Evolutionary conservation across 2,329 filamentous ascomycete species (phyloP).

Genomic region (Fusarium bactridioides): DNA sequence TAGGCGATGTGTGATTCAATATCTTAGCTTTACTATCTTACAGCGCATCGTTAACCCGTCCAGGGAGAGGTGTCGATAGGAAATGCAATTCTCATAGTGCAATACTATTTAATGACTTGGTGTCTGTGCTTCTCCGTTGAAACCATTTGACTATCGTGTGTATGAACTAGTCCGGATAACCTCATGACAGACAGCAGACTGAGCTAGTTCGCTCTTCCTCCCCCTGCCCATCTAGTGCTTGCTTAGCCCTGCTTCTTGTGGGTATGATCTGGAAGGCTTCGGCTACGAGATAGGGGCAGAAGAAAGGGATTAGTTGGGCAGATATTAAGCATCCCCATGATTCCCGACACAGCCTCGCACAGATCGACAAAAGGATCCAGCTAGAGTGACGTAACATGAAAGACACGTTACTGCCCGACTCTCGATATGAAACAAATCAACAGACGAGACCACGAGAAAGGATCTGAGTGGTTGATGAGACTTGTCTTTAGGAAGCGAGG

Average conservation of each 20-base stretch:
- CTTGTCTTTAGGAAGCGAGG: neutral
- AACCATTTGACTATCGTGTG: neutral
- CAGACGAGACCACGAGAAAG: neutral
- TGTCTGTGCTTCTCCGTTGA: neutral
- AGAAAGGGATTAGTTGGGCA: neutral
- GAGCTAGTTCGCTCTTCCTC: neutral
- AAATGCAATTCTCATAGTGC: neutral
- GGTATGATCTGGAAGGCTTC: neutral
- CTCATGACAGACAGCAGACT: neutral
- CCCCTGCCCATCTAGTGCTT: neutral
- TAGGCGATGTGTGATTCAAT: neutral
- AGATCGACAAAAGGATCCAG: conserved; percentile 26
- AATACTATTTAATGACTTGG: conserved; percentile 2
- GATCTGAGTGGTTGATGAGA: conserved; percentile 3
- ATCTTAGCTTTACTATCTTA: neutral
- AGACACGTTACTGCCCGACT: conserved; percentile 7
- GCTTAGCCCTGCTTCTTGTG: neutral
- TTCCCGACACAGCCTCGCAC: conserved; percentile 24
- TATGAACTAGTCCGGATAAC: neutral
- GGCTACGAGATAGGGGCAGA: neutral
- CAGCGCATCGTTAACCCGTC: neutral
- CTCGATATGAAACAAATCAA: neutral
- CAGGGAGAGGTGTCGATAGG: neutral
- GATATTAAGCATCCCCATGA: conserved; percentile 12
- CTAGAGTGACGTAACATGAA: conserved; percentile 27